These are phyloP conservation scores for Quercus gilva DNA, from an alignment of 306 rosid species.

Conservation along the genomic window DNA sequence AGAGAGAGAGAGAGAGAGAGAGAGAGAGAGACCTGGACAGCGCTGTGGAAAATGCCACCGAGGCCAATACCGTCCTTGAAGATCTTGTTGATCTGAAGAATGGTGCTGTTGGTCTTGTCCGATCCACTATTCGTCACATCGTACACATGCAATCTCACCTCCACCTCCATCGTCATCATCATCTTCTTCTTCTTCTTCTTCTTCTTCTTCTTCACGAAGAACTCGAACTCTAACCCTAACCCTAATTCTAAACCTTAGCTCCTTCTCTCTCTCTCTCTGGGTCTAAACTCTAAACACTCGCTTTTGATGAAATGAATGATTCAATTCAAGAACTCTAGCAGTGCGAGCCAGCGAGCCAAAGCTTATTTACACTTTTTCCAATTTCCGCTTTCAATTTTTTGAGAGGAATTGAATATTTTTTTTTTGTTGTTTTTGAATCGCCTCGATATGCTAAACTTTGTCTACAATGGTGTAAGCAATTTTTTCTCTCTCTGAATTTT, in stretches of 20 bases:
- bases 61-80: conserved; percentile 97
- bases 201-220: conserved; percentile 25
- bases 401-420: conserved; percentile 19
- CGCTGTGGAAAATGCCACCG: conserved; percentile 98
- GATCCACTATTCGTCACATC: conserved; percentile 99
- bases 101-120: conserved; percentile 90
- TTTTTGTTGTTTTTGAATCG: background rate
- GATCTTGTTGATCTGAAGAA: conserved; percentile 94
- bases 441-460: conserved; percentile 35
- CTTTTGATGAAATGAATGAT: background rate
- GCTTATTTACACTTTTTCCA: background rate
- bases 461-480: background rate
- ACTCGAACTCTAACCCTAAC: background rate
- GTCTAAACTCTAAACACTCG: background rate
- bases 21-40: conserved; percentile 67
- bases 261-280: conserved; percentile 14
- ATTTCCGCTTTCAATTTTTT: conserved; percentile 1
- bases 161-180: conserved; percentile 58
- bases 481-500: background rate
- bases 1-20: conserved; percentile 17
- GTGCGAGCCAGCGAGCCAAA: background rate
- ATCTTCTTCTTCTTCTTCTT: conserved; percentile 19
- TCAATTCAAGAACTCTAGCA: conserved; percentile 23
- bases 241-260: no score
- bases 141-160: conserved; percentile 79